A percentile compares a stretch with the other conserved stretches of the same genome.
Conservation (phyloP, 2,329 filamentous ascomycete species). For the Colletotrichum navitas region DNA sequence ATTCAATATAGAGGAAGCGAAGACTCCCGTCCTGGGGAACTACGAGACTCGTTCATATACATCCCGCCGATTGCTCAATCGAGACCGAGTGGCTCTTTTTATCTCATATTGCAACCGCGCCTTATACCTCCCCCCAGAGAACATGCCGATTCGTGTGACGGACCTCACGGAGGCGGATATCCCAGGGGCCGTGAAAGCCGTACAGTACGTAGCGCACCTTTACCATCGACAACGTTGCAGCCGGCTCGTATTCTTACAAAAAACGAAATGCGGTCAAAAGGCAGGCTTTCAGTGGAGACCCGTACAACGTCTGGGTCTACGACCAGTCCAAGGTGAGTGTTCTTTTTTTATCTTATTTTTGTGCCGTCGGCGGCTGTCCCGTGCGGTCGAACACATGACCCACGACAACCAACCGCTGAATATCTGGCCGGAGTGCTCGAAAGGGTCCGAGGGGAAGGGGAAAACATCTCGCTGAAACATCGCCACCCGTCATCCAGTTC, state of each 20-base stretch:
- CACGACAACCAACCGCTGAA: too few relatives aligned
- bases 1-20: background rate
- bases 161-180: constrained; percentile 71
- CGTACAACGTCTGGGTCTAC: constrained; percentile 76
- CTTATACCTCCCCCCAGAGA: background rate
- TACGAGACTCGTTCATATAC: background rate
- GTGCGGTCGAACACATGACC: background rate
- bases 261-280: constrained; percentile 32
- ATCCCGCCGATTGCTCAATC: background rate
- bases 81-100: too few relatives aligned
- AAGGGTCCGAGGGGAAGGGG: too few relatives aligned
- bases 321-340: constrained; percentile 63
- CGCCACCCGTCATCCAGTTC: constrained; percentile 58
- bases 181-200: constrained; percentile 72
- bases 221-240: background rate
- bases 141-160: constrained; percentile 66
- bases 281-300: constrained; percentile 74
- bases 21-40: background rate
- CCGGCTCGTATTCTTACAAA: background rate
- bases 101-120: background rate
- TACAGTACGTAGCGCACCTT: constrained; percentile 59
- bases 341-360: too few relatives aligned
- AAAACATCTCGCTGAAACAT: background rate
- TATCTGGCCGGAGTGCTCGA: too few relatives aligned
- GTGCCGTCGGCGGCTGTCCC: too few relatives aligned